phyloP scores from a whole-genome alignment of 163 green algal species.

The Coccomyxa subellipsoidea region DNA sequence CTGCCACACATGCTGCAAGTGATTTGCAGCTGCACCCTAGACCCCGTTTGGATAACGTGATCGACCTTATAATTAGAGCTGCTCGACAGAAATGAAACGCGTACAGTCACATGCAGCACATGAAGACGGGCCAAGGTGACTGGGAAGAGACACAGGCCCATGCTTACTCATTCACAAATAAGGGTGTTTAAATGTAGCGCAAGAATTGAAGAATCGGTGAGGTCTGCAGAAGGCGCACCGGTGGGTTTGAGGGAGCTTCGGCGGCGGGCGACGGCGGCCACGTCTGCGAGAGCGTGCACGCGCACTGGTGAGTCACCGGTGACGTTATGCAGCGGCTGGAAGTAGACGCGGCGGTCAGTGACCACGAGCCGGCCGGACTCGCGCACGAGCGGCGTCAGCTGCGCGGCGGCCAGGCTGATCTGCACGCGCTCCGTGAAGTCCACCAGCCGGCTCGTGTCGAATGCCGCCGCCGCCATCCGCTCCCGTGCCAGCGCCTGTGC shows the following conservation, averaged over 20 bases:
- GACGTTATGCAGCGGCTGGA: conserved; percentile 86
- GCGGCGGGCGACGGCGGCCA: conserved; percentile 72
- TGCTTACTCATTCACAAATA: too few relatives aligned
- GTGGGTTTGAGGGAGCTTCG: conserved; percentile 55
- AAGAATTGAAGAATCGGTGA: too few relatives aligned
- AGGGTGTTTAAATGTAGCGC: too few relatives aligned
- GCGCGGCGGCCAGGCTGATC: conserved; percentile 46
- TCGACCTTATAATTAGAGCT: too few relatives aligned
- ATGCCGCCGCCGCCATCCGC: conserved; percentile 30
- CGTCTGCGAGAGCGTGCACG: conserved; percentile 64
- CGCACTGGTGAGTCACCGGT: conserved; percentile 52
- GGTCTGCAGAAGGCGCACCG: conserved; percentile 21
- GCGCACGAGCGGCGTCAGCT: conserved; percentile 69
- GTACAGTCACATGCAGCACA: too few relatives aligned
- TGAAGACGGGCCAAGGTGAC: too few relatives aligned
- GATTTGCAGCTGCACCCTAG: background rate
- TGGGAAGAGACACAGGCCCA: too few relatives aligned
- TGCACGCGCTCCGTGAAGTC: conserved; percentile 71
- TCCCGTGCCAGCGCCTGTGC: conserved; percentile 1
- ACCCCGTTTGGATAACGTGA: too few relatives aligned
- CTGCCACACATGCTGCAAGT: background rate
- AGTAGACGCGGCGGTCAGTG: conserved; percentile 83
- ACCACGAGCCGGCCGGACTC: conserved; percentile 83
- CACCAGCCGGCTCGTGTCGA: conserved; percentile 75
- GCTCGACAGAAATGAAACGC: too few relatives aligned